Conservation (phyloP, 148 eudicot genomes). For the Nepenthes mirabilis region DNA sequence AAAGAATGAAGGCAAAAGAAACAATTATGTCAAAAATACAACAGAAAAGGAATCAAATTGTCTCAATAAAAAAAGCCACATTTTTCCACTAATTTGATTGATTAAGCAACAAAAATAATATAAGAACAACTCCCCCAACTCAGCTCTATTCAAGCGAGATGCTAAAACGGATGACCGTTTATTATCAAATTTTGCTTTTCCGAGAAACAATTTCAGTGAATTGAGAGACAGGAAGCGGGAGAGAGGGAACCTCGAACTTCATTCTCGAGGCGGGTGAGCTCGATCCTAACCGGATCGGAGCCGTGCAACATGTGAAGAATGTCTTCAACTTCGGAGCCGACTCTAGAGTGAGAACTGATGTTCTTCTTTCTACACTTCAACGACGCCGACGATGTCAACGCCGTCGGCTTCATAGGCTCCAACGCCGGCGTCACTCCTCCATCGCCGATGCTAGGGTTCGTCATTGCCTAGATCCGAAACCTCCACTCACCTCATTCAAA, state of each 20-base stretch:
- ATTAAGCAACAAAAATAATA: no score
- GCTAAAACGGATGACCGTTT: no score
- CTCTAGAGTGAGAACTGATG: slow-evolving; percentile 19
- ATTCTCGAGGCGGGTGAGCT: slow-evolving; percentile 89
- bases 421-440: slow-evolving; percentile 13
- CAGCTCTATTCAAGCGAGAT: no score
- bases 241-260: slow-evolving; percentile 50
- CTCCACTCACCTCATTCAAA: not conserved
- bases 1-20: no score
- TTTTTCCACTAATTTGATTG: no score
- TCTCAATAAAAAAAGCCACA: no score
- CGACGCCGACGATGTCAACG: slow-evolving; percentile 32
- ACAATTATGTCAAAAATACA: no score
- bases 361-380: slow-evolving; percentile 34
- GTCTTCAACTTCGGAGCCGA: slow-evolving; percentile 50
- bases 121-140: no score
- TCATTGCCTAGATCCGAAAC: slow-evolving; percentile 16
- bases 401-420: slow-evolving; percentile 20
- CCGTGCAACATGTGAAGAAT: slow-evolving; percentile 54
- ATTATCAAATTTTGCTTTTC: no score
- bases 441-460: slow-evolving; percentile 9
- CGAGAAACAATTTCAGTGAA: not conserved
- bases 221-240: not conserved
- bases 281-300: slow-evolving; percentile 83
- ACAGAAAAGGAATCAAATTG: no score